Percentiles rank a stretch among this genome's conserved stretches.
These are phyloP conservation scores for Syzygium aromaticum DNA, from an alignment of 345 rosid species.

Conservation along the genomic window DNA sequence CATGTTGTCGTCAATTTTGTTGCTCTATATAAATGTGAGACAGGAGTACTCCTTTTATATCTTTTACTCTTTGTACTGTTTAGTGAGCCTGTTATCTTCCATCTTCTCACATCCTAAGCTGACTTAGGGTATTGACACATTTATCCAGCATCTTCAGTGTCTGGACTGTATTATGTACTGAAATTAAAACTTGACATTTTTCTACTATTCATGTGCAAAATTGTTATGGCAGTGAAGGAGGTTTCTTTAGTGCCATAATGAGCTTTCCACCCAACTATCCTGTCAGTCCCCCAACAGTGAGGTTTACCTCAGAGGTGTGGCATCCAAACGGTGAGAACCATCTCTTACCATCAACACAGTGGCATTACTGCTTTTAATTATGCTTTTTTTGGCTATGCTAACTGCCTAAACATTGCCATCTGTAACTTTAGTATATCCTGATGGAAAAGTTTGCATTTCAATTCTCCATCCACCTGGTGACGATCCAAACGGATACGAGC, in stretches of 20 bases:
- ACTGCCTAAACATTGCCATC: not conserved
- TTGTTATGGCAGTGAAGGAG: slow-evolving; percentile 74
- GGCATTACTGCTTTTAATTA: not conserved
- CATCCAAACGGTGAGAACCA: slow-evolving; percentile 79
- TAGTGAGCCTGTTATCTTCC: too few species aligned
- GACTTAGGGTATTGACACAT: not conserved
- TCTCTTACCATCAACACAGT: not conserved
- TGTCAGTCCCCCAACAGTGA: slow-evolving; percentile 79
- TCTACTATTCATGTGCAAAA: not conserved
- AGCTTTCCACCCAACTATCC: slow-evolving; percentile 92
- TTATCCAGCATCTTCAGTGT: not conserved
- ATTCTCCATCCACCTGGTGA: slow-evolving; percentile 99
- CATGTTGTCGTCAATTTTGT: not conserved
- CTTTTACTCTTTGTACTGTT: too few species aligned
- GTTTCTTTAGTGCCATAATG: slow-evolving; percentile 91
- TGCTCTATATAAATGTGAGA: not conserved
- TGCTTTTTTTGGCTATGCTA: not conserved
- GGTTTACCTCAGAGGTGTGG: slow-evolving; percentile 93
- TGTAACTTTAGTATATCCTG: slow-evolving; percentile 54
- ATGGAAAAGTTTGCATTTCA: slow-evolving; percentile 96
- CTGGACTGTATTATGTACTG: not conserved
- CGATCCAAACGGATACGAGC: slow-evolving; percentile 96
- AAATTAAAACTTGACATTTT: not conserved
- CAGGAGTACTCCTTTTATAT: too few species aligned
- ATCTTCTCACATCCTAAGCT: not conserved